Base-by-base conservation (phyloP, 768 basidiomycete species). In the Psilocybe azurescens region DNA sequence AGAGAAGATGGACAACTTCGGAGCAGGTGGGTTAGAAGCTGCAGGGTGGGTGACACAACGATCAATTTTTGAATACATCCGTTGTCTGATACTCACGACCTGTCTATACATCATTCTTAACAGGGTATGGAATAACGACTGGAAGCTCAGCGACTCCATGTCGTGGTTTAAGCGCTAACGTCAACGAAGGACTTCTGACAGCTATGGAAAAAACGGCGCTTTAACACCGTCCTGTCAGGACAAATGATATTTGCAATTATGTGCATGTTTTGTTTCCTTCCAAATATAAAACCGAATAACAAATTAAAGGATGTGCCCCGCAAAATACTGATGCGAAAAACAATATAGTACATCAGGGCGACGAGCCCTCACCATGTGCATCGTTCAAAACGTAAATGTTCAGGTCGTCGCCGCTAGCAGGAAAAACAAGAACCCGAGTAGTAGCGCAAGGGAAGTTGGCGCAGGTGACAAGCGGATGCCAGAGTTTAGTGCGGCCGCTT, bases 21-120 rank as follows among this genome's bases (percentile, higher is more conserved):
- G 91, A 4, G 87, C 91, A 10, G 91, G 84, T n/a, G 94, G 90
- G 1, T 76, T 94, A 18, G 73, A 83, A 11, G 93, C 86, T 14
- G 89, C 93, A 61, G 94, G 94, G 91, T 93, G 74, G 71, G 87
- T 72, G 9, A 32, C 24, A 44, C 9, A 39, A 39, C 38, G 24
- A 24, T 24, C 24, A 24, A 44, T 44, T 52, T 41, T 48, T 60
- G 5, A 3, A 13, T 46, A 2, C 33, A 14, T 11, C 20, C 32
- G 16, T 14, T 14, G 28, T 18, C 32, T 10, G 29, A 44, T n/a
- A 44, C 41, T 44, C 41, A 44, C 41, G 41, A 44, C 38, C 38
- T 39, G 38, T 39, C 38, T 20, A 7, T 39, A 50, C 62, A 47
- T 18, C 29, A 18, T 38, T 6, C 29, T 52, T 41, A 38, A 52